Evolutionary conservation across 2,329 filamentous ascomycete genomes (phyloP).

Genomic region (Conoideocrella luteorostrata): DNA sequence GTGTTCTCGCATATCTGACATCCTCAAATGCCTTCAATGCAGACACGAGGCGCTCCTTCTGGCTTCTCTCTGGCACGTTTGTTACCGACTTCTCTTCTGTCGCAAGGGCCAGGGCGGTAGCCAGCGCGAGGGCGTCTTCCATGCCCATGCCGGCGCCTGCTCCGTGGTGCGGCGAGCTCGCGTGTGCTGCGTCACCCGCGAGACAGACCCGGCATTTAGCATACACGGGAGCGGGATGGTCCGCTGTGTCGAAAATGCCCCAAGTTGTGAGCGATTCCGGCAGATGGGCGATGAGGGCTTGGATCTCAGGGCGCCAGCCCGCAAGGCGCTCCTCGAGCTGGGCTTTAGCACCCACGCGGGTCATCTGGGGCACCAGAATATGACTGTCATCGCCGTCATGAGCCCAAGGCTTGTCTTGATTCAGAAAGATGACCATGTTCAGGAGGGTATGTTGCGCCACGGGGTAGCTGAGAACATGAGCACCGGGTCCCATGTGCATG

Average conservation of each 20-base stretch:
- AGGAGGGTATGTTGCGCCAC: not conserved
- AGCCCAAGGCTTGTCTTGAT: not conserved
- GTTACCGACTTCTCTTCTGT: no score
- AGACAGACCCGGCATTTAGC: not conserved
- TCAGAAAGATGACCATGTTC: not conserved
- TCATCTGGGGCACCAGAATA: not conserved
- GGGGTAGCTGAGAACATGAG: not conserved
- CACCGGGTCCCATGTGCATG: not conserved
- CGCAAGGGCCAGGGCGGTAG: not conserved
- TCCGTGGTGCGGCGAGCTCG: not conserved
- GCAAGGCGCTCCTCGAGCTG: not conserved
- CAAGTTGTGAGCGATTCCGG: not conserved
- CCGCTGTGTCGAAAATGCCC: not conserved
- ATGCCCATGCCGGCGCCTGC: not conserved
- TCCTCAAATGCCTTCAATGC: no score
- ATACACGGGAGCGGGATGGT: not conserved
- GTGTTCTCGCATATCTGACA: no score
- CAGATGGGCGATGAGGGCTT: not conserved
- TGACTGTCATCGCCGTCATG: no score
- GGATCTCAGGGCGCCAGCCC: not conserved
- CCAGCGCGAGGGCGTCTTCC: not conserved
- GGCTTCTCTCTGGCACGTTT: no score
- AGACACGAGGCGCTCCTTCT: no score
- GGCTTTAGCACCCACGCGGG: no score
- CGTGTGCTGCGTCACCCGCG: not conserved